These are phyloP conservation scores for Aspergillus sparsus DNA, from an alignment of 495 filamentous ascomycete species.

Conservation along the genomic window DNA sequence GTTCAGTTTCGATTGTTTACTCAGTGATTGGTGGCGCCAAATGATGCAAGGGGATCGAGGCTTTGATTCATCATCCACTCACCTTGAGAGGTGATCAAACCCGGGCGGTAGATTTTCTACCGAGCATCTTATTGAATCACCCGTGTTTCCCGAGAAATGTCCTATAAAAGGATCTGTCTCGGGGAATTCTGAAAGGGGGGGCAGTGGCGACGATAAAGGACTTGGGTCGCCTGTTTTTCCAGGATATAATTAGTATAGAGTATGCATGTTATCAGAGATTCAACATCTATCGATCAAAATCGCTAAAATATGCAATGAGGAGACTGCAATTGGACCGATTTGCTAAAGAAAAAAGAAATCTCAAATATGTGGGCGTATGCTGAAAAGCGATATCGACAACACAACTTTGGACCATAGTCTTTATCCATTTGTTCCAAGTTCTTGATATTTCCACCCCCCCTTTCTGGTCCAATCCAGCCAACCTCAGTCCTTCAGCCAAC, in stretches of 20 bases:
- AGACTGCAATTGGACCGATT: constrained; percentile 15
- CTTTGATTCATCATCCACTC: constrained; percentile 19
- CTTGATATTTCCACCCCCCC: too few relatives aligned
- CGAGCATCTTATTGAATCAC: constrained; percentile 44
- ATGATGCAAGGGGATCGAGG: constrained; percentile 24
- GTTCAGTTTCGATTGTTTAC: constrained; percentile 52
- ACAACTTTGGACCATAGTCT: background rate
- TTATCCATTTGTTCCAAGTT: constrained; percentile 13
- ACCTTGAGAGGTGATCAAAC: constrained; percentile 50
- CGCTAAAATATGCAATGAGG: constrained; percentile 13
- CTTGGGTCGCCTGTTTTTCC: constrained; percentile 43
- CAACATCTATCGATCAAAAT: constrained; percentile 8
- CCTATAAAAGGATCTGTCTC: constrained; percentile 49
- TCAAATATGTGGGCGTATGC: constrained; percentile 15
- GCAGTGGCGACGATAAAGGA: constrained; percentile 50
- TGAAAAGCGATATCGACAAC: constrained; percentile 5
- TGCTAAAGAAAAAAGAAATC: background rate
- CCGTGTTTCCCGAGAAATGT: constrained; percentile 56
- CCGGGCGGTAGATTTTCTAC: constrained; percentile 44
- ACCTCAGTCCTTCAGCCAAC: background rate
- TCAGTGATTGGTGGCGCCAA: constrained; percentile 14
- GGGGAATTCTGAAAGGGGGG: constrained; percentile 45
- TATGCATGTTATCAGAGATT: background rate
- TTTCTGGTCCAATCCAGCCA: background rate
- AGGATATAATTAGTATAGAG: constrained; percentile 6